Evolutionary conservation across 2,329 filamentous ascomycete species (phyloP).

Genomic region (Tricladium varicosporioides): DNA sequence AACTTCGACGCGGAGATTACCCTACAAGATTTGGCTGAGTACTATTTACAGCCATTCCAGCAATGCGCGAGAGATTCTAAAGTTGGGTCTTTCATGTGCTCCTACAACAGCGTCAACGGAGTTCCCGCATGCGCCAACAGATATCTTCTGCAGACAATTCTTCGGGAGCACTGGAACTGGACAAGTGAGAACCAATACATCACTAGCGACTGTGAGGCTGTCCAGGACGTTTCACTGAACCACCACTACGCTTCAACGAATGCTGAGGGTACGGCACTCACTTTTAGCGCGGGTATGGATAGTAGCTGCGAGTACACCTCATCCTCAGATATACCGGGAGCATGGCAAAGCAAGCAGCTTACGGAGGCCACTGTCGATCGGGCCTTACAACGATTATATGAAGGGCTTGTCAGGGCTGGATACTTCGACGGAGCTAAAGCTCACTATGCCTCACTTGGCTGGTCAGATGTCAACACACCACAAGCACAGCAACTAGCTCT

Average conservation of each 20-base stretch:
- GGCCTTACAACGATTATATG: not conserved
- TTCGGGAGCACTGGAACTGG: conserved; percentile 63
- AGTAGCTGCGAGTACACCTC: not conserved
- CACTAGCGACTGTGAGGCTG: conserved; percentile 51
- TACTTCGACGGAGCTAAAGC: not conserved
- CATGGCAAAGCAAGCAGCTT: not conserved
- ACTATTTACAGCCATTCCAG: conserved; percentile 66
- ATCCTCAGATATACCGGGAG: not conserved
- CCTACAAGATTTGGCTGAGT: conserved; percentile 63
- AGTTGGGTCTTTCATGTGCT: conserved; percentile 59
- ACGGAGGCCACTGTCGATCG: conserved; percentile 40
- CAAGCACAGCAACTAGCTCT: conserved; percentile 20
- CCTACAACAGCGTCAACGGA: conserved; percentile 64
- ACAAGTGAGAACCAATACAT: conserved; percentile 57
- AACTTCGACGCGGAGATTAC: conserved; percentile 56
- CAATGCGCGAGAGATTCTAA: conserved; percentile 58
- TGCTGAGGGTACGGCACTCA: not conserved
- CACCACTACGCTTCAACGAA: not conserved
- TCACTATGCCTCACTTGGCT: not conserved
- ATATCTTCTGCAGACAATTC: conserved; percentile 60
- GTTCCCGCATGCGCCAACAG: conserved; percentile 61
- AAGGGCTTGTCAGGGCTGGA: not conserved
- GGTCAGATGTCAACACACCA: conserved; percentile 7
- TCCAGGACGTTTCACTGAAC: not conserved
- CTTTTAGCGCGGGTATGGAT: not conserved